Conservation (phyloP, 257 asterid genomes). For the Eucommia ulmoides region DNA sequence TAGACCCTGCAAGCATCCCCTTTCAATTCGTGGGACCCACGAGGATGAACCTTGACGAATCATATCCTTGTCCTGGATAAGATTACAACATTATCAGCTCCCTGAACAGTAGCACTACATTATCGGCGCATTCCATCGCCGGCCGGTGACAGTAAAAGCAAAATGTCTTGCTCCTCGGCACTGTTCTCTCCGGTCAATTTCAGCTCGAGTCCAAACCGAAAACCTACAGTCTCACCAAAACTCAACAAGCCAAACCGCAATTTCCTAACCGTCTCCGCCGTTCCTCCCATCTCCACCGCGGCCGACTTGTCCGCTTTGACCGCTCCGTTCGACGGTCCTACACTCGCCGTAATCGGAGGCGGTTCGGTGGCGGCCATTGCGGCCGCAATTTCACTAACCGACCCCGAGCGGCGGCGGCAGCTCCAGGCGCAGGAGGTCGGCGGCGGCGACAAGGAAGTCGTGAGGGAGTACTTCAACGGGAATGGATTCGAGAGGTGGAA, state of each 20-base stretch:
- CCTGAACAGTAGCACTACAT: background rate
- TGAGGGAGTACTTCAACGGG: constrained; percentile 77
- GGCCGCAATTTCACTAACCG: constrained; percentile 26
- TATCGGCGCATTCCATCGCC: constrained; percentile 17
- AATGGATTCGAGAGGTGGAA: constrained; percentile 94
- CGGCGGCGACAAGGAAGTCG: constrained; percentile 93
- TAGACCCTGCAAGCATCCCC: too few species aligned
- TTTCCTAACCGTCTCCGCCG: constrained; percentile 29
- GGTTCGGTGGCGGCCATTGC: constrained; percentile 9
- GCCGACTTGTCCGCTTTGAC: constrained; percentile 38
- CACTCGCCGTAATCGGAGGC: constrained; percentile 40
- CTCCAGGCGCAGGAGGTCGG: constrained; percentile 92
- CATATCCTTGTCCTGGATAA: constrained; percentile 36
- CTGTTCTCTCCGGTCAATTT: constrained; percentile 29
- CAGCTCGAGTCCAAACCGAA: constrained; percentile 23
- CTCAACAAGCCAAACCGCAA: constrained; percentile 19
- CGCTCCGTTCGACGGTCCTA: constrained; percentile 39
- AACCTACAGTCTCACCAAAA: constrained; percentile 10
- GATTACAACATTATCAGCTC: constrained; percentile 28
- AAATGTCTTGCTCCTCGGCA: constrained; percentile 47
- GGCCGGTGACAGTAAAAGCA: constrained; percentile 3
- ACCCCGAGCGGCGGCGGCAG: constrained; percentile 74
- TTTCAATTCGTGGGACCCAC: constrained; percentile 22
- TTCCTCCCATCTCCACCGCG: constrained; percentile 49
- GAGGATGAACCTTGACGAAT: constrained; percentile 20